Conservation (phyloP, 345 rosid species). For the Camelina hispida region DNA sequence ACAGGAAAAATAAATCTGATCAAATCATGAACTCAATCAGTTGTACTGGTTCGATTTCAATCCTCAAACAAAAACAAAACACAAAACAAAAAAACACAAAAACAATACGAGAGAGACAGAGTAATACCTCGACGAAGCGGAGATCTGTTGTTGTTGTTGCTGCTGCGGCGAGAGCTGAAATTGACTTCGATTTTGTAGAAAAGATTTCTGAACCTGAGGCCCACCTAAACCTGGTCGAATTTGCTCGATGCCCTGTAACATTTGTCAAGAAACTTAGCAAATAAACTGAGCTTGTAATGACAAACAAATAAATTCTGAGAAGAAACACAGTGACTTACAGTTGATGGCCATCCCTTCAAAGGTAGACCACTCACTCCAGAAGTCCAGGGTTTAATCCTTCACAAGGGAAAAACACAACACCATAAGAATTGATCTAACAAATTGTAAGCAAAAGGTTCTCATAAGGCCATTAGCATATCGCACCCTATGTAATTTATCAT, state of each 20-base stretch:
- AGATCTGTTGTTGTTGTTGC: slow-evolving; percentile 85
- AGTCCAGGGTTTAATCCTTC: slow-evolving; percentile 81
- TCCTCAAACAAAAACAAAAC: too few relatives aligned
- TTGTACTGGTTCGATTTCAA: too few relatives aligned
- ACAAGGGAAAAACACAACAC: slow-evolving; percentile 35
- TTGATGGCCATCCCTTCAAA: slow-evolving; percentile 92
- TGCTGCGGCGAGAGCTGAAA: slow-evolving; percentile 89
- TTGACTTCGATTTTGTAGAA: slow-evolving; percentile 68
- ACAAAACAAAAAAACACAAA: too few relatives aligned
- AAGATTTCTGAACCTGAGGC: slow-evolving; percentile 79
- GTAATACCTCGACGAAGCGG: too few relatives aligned
- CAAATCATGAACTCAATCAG: too few relatives aligned
- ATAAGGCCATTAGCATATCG: not conserved
- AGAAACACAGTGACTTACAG: slow-evolving; percentile 62
- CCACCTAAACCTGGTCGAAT: slow-evolving; percentile 81
- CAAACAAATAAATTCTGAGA: slow-evolving; percentile 22
- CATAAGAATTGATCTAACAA: slow-evolving; percentile 32
- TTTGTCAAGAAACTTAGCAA: slow-evolving; percentile 27
- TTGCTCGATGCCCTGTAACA: slow-evolving; percentile 73
- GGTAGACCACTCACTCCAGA: slow-evolving; percentile 78
- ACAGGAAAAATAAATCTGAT: too few relatives aligned
- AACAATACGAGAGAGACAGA: too few relatives aligned
- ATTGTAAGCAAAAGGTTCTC: slow-evolving; percentile 7
- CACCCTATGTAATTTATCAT: slow-evolving; percentile 3
- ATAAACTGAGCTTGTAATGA: slow-evolving; percentile 23